Conservation (phyloP, 352 stramenopile species). For the Pythium insidiosum region DNA sequence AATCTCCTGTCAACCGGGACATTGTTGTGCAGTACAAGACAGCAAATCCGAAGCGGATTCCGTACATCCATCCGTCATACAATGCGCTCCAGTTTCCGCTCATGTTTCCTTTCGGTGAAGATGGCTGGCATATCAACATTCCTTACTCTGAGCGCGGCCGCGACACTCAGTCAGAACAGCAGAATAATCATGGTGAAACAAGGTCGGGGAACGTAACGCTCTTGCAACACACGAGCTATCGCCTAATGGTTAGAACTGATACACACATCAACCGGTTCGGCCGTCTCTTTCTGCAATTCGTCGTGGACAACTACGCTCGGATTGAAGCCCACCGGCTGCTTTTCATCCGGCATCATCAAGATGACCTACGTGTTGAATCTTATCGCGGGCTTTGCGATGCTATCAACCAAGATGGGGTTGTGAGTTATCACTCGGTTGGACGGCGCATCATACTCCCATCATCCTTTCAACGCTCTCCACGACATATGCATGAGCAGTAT, state of each 20-base stretch:
- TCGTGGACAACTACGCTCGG: neutral
- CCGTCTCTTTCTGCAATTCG: neutral
- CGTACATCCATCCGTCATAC: no score
- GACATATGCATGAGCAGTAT: constrained; percentile 9
- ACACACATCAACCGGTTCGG: neutral
- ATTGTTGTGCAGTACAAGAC: no score
- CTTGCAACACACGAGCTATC: neutral
- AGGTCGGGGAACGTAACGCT: neutral
- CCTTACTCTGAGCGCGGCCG: no score
- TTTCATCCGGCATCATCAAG: neutral
- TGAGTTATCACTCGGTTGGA: neutral
- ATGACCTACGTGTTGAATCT: neutral
- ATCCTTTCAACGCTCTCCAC: no score
- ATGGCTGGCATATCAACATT: neutral
- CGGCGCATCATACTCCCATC: no score
- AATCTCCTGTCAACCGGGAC: no score
- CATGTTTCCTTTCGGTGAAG: neutral
- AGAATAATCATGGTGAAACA: neutral
- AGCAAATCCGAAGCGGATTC: no score
- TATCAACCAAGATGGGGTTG: neutral
- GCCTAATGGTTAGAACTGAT: neutral
- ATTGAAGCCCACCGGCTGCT: neutral
- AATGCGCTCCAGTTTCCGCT: neutral
- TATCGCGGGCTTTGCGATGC: neutral
- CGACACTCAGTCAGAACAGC: no score